Evolutionary conservation across 2,329 filamentous ascomycete species (phyloP), one percentile per base, ranked within the genome.

Genomic region (Fusarium sp.): DNA sequence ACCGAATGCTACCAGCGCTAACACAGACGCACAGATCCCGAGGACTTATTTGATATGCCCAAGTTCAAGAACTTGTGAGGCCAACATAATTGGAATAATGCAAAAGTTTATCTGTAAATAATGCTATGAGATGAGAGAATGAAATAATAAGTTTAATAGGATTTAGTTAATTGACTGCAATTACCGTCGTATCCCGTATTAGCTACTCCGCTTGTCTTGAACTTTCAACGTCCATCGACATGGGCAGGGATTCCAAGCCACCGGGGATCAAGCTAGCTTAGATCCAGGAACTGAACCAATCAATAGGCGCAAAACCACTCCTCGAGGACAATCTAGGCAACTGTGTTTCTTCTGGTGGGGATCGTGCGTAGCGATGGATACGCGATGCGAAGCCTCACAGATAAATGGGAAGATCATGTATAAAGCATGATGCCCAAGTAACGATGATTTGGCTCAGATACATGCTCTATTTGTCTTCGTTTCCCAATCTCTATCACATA

Each of bases 11-110:
- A 19, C 4, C 7, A 31, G 9, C 13, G 19, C 54, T 73, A 46
- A 73, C 24, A 28, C 7, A 15, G 40, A 2, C 14, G 2, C 24
- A 15, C 13, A 73, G 73, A 75, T 36, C 67, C 71, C 6, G 63
- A 71, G 3, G 68, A 74, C 9, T 62, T 67, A 34, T 70, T 69
- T 26, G 61, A 73, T 5, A 71, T 65, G 60, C 63, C 69, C 43
- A 70, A 70, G 26, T 70, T 73, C 31, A 19, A 31, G 5, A 7
- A 49, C 6, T 13, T 45, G 7, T 17, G 3, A 10, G 11, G n/a
- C 17, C 10, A 3, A 26, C 7, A 31, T 21, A 31, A 40, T 38
- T 11, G 6, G 15, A 11, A 31, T 28, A n/a, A 22, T 28, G 6
- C 10, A n/a, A 34, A 13, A 17, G 3, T 13, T 15, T 46, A 15